Evolutionary conservation across 176 grass and related monocot genomes (phyloP).

Genomic region (Musa troglodytarum): DNA sequence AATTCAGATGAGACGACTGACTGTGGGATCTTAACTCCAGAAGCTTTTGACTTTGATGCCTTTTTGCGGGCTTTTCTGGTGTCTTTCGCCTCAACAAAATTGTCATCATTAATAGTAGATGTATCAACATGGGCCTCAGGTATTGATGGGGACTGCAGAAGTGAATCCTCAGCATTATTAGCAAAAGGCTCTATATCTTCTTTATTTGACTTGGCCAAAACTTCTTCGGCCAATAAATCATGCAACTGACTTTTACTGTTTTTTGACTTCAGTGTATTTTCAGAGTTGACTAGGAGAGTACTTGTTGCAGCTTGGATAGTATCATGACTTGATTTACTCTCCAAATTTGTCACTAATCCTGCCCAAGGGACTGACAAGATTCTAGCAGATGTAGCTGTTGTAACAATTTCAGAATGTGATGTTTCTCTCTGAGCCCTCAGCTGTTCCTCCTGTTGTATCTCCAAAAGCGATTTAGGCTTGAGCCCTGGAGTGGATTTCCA

Average conservation of each 20-base stretch:
- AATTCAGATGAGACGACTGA: conserved; percentile 42
- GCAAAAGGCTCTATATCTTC: conserved; percentile 36
- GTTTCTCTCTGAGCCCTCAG: conserved; percentile 44
- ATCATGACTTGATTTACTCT: conserved; percentile 30
- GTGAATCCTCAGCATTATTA: conserved; percentile 29
- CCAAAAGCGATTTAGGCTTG: conserved; percentile 80
- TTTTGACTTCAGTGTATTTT: conserved; percentile 40
- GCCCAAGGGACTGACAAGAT: conserved; percentile 52
- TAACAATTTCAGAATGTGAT: conserved; percentile 24
- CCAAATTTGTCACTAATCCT: conserved; percentile 34
- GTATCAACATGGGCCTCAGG: conserved; percentile 24
- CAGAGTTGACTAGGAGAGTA: conserved; percentile 14
- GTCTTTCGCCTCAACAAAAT: conserved; percentile 96
- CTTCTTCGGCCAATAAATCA: conserved; percentile 90
- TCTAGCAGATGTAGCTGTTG: conserved; percentile 15
- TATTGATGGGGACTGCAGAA: conserved; percentile 27
- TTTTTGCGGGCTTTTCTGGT: conserved; percentile 87
- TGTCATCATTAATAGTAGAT: conserved; percentile 50
- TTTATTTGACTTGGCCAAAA: conserved; percentile 49
- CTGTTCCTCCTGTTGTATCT: conserved; percentile 96
- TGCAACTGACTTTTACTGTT: conserved; percentile 64
- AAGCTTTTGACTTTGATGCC: conserved; percentile 57
- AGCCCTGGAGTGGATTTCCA: conserved; percentile 75
- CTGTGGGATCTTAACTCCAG: conserved; percentile 38
- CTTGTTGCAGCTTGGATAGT: conserved; percentile 10